phyloP scores from a whole-genome alignment of 1,284 basidiomycete genomes.

The Binderoboletus segoi region DNA sequence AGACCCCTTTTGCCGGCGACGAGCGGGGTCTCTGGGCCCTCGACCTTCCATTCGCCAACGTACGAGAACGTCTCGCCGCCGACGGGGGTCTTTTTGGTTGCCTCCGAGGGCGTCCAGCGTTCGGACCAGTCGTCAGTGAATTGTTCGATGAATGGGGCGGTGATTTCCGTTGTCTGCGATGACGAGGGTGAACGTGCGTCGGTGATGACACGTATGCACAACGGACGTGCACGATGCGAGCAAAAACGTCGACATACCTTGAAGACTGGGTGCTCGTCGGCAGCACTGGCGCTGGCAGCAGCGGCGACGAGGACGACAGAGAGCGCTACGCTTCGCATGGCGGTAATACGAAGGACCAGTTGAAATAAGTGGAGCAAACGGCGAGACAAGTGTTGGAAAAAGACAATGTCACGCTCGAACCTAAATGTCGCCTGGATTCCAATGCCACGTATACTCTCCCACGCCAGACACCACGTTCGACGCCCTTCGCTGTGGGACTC shows the following conservation, averaged over 20 bases:
- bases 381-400: constrained; percentile 29
- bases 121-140: constrained; percentile 90
- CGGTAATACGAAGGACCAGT: constrained; percentile 65
- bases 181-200: constrained; percentile 10
- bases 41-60: constrained; percentile 96
- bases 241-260: constrained; percentile 50
- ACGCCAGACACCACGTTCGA: constrained; percentile 23
- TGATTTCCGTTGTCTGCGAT: constrained; percentile 74
- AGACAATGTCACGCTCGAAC: constrained; percentile 12
- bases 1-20: constrained; percentile 86
- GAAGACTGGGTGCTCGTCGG: constrained; percentile 66
- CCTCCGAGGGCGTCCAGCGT: constrained; percentile 95
- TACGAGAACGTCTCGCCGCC: constrained; percentile 95
- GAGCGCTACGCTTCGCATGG: constrained; percentile 83
- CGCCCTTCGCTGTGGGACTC: constrained; percentile 20
- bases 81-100: constrained; percentile 95
- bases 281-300: constrained; percentile 60
- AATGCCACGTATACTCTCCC: constrained; percentile 55
- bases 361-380: constrained; percentile 39
- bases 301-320: constrained; percentile 68
- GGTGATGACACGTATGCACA: too few relatives aligned
- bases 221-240: too few relatives aligned
- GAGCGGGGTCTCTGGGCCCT: constrained; percentile 77
- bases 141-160: constrained; percentile 97
- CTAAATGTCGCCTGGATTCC: constrained; percentile 40